A percentile compares a stretch with the other conserved stretches of the same genome.
Evolutionary conservation across 2,329 filamentous ascomycete species (phyloP).

Genomic region (Nectriaceae sp.): DNA sequence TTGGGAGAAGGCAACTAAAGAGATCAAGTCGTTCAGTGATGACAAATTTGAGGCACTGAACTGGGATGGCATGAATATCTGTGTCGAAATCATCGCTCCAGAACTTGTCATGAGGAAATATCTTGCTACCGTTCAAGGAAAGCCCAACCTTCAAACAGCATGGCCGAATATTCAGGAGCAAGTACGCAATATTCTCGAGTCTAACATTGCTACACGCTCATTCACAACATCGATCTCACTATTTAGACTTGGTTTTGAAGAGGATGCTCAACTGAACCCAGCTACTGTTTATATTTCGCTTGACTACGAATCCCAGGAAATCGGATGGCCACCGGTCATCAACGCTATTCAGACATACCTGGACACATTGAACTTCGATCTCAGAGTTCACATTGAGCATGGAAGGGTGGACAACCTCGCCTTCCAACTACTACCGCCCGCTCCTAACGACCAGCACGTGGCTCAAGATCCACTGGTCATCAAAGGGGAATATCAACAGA

Average conservation of each 20-base stretch:
- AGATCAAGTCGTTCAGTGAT: too few species aligned
- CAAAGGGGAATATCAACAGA: not conserved
- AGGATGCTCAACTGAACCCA: not conserved
- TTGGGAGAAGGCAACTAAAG: too few species aligned
- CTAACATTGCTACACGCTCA: too few species aligned
- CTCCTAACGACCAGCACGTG: not conserved
- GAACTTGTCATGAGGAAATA: too few species aligned
- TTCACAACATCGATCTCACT: too few species aligned
- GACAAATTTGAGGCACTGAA: too few species aligned
- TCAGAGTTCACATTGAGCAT: not conserved
- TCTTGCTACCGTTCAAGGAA: too few species aligned
- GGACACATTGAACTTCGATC: not conserved
- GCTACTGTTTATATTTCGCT: not conserved
- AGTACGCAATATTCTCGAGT: too few species aligned
- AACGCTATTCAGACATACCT: not conserved
- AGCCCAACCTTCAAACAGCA: too few species aligned
- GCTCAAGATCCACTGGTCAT: not conserved
- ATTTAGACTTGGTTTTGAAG: not conserved
- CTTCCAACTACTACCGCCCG: not conserved
- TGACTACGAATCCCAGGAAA: not conserved
- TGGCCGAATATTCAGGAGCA: too few species aligned
- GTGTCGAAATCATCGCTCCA: too few species aligned
- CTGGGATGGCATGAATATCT: too few species aligned
- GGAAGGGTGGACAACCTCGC: not conserved
- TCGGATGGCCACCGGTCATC: not conserved